Evolutionary conservation across 2,329 filamentous ascomycete species (phyloP).

Genomic region (Fusarium decemcellulare): DNA sequence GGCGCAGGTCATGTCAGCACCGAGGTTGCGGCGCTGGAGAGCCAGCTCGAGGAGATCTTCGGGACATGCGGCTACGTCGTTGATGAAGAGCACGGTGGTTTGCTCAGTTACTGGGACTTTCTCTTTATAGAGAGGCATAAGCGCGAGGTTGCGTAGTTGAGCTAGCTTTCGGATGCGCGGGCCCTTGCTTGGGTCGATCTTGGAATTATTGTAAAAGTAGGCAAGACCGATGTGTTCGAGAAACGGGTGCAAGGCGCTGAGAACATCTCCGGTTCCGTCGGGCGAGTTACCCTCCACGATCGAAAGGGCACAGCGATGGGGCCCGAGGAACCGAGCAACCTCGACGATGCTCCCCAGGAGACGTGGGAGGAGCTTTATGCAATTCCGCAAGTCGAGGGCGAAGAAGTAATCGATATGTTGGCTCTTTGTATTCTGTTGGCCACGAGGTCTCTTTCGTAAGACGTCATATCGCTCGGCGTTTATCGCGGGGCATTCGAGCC

Average conservation of each 20-base stretch:
- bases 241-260: constrained; percentile 56
- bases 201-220: constrained; percentile 60
- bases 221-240: constrained; percentile 55
- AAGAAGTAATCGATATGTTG: constrained; percentile 65
- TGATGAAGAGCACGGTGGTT: constrained; percentile 66
- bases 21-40: constrained; percentile 61
- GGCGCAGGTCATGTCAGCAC: constrained; percentile 69
- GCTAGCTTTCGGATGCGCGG: constrained; percentile 64
- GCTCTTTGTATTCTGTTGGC: too few relatives aligned
- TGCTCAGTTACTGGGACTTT: constrained; percentile 47
- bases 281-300: constrained; percentile 69
- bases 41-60: constrained; percentile 72
- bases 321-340: constrained; percentile 64
- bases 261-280: constrained; percentile 67
- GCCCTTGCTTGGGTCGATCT: constrained; percentile 58
- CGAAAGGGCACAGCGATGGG: constrained; percentile 65
- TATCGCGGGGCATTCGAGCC: constrained; percentile 49
- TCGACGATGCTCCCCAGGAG: constrained; percentile 67
- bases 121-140: constrained; percentile 59
- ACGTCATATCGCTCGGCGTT: constrained; percentile 40
- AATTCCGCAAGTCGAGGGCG: constrained; percentile 65
- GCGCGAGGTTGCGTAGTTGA: constrained; percentile 65
- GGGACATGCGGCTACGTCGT: constrained; percentile 66
- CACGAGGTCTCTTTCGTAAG: constrained; percentile 19
- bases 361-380: constrained; percentile 60